Evolutionary conservation across 208 protist species (phyloP).

Genomic region (Trypanosoma theileri): DNA sequence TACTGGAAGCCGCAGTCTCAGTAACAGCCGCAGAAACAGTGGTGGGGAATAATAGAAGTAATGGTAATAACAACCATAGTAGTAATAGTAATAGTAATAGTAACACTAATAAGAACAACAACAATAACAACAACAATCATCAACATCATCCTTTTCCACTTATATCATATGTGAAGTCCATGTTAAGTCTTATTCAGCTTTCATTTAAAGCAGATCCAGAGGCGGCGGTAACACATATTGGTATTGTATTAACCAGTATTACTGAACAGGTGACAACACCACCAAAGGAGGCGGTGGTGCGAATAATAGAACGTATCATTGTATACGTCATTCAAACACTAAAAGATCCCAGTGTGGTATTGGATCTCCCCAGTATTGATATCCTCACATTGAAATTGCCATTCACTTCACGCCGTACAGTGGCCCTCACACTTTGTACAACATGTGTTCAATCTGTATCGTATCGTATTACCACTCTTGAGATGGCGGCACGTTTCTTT

Average conservation of each 20-base stretch:
- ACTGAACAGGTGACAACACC: constrained; percentile 31
- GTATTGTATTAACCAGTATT: constrained; percentile 36
- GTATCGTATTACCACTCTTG: constrained; percentile 46
- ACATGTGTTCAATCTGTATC: constrained; percentile 27
- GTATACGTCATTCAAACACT: constrained; percentile 20
- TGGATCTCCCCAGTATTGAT: constrained; percentile 14
- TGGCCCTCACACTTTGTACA: constrained; percentile 21
- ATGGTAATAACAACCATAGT: background rate
- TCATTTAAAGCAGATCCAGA: constrained; percentile 28
- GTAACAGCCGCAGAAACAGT: too few species aligned
- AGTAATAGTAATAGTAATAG: background rate
- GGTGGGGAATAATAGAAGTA: constrained; percentile 3
- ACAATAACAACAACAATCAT: constrained; percentile 34
- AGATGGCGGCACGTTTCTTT: constrained; percentile 74
- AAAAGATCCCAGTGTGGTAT: constrained; percentile 25
- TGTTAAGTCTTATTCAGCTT: constrained; percentile 34
- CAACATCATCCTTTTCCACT: constrained; percentile 41
- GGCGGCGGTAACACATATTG: constrained; percentile 11
- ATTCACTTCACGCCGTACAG: constrained; percentile 6
- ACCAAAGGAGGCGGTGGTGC: background rate
- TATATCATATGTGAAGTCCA: constrained; percentile 44
- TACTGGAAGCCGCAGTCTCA: too few species aligned
- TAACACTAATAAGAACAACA: constrained; percentile 23
- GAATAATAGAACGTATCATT: constrained; percentile 22
- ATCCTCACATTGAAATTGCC: constrained; percentile 8